Conservation (phyloP, 2,329 filamentous ascomycete genomes). For the Furcasterigmium sp. region DNA sequence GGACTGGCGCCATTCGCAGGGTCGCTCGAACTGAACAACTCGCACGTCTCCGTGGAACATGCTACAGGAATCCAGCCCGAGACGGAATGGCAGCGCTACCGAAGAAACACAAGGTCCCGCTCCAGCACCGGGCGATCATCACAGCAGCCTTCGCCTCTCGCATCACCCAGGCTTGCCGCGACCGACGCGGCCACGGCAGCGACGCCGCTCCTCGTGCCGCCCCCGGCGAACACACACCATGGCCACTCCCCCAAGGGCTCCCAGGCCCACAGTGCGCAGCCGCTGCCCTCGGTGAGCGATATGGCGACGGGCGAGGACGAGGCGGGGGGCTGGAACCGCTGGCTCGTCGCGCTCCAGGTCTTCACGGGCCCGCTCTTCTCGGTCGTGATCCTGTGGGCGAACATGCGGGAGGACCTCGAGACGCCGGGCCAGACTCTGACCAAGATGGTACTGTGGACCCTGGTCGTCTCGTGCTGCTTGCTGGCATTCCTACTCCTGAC, state of each 20-base stretch:
- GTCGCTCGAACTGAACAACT: conserved; percentile 21
- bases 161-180: conserved; percentile 23
- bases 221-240: conserved; percentile 4
- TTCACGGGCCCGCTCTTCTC: conserved; percentile 86
- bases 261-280: not conserved
- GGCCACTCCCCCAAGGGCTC: not conserved
- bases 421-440: conserved; percentile 46
- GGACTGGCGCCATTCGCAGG: conserved; percentile 3
- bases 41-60: conserved; percentile 28
- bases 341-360: conserved; percentile 80
- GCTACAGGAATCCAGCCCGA: conserved; percentile 23
- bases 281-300: conserved; percentile 9
- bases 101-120: conserved; percentile 36
- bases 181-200: conserved; percentile 12
- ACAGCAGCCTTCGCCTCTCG: conserved; percentile 21
- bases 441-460: conserved; percentile 54
- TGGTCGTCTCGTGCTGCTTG: conserved; percentile 63
- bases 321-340: conserved; percentile 74
- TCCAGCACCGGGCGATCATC: conserved; percentile 19
- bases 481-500: conserved; percentile 62
- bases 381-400: conserved; percentile 69
- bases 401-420: conserved; percentile 54
- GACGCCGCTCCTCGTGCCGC: conserved; percentile 5
- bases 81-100: conserved; percentile 56
- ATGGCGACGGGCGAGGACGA: conserved; percentile 21